Evolutionary conservation across 1,284 basidiomycete genomes (phyloP), one percentile per base, ranked within the genome.

Genomic region (Psilocybe mexicana): DNA sequence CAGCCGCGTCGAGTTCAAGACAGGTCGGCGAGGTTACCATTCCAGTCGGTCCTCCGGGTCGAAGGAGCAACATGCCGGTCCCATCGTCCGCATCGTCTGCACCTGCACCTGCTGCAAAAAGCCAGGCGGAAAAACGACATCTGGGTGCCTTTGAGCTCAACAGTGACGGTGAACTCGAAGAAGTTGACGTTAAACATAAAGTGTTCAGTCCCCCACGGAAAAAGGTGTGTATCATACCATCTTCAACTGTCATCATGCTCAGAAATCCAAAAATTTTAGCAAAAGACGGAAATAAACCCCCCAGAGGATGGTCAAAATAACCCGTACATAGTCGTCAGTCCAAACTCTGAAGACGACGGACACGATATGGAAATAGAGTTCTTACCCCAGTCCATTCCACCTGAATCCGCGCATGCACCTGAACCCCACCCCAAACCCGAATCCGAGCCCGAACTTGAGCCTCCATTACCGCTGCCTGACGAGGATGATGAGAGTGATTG

Each of bases 401-500:
- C 53, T 62, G 62, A 52, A 54, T 48, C 44, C 44, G 14, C 30
- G 8, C 8, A 6, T 33, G 30, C 30, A 33, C 30, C 38, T 40
- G 38, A 6, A 28, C 24, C 43, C 58, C 58, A 18, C 18, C 18
- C 18, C 18, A 18, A 58, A 48, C 51, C 28, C 46, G 30, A 59
- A 51, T 23, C 45, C 28, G 58, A 60, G 6, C 42, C 45, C 28
- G 52, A 51, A 10, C 52, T 44, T 18, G 55, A 54, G 2, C 58
- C 51, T 14, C 57, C 60, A 2, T 40, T 40, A 12, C 38, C 38
- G 30, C 30, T 33, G 30, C 12, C 33, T 12, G 67, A 69, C n/a
- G 65, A 66, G 10, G 59, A 59, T 30, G 53, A 55, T 40, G 61
- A 61, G 26, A 44, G 33, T 30, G 67, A 70, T 35, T 69, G 65